Base-by-base conservation (phyloP, 495 filamentous ascomycete species). In the Delitschia confertaspora region DNA sequence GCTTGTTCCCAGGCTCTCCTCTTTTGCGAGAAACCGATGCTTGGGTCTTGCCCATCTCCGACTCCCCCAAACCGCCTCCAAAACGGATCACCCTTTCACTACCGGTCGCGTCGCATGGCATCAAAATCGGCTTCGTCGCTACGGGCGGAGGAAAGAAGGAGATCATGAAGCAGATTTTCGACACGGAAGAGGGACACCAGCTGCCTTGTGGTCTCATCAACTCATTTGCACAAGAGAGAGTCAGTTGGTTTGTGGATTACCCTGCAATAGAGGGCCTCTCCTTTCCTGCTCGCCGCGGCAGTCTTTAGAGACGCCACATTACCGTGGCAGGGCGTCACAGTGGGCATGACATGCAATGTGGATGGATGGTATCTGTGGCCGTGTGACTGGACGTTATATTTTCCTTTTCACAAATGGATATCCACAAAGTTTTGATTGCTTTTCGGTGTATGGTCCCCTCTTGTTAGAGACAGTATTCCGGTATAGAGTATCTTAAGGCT, bases 31-130 rank as follows among this genome's bases (percentile, higher is more conserved):
- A 96, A 69, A 77, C 77, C 45, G 79, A 82, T 55, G 88, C 88
- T 24, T 98, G 91, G 91, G 87, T 95, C 8, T 80, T 83, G 4
- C 74, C 88, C 3, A 87, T 93, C 55, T 78, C 79, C 59, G 83
- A 95, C 66, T 93, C 85, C 17, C 91, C 91, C 22, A 98, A 98
- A 75, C 88, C 89, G 18, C 91, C 91, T 14, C 72, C 86, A 29
- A 80, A 78, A 62, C 77, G 91, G 47, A 93, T 98, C 62, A 96
- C 91, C 0, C 73, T 98, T 14, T 93, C 82, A 6, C 64, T 98
- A 48, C 88, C 86, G 7, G 91, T 98, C 26, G 79, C 94, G 24
- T 83, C 78, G 8, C 85, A 93, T 58, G 81, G 81, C 6, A 63
- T 85, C 44, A 80, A 76, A 58, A 78, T 98, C 53, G 91, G 80